phyloP scores from a whole-genome alignment of 257 asterid genomes.

The Leptodermis oblonga region DNA sequence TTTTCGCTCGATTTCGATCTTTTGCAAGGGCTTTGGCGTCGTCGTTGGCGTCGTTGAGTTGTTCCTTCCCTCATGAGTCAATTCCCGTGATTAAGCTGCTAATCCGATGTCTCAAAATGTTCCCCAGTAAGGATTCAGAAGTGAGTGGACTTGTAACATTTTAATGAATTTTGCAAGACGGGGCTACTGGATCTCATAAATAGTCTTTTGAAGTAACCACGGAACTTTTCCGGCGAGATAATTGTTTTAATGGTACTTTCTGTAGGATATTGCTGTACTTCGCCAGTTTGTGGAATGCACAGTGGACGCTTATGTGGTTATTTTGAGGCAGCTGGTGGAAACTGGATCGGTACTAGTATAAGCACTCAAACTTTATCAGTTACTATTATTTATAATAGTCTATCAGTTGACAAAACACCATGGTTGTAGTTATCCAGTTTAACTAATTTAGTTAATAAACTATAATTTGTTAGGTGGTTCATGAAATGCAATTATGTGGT shows the following conservation, averaged over 20 bases:
- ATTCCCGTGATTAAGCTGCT: slow-evolving; percentile 61
- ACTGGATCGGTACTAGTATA: slow-evolving; percentile 49
- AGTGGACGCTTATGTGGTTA: slow-evolving; percentile 70
- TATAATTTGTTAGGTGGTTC: slow-evolving; percentile 41
- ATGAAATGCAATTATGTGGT: slow-evolving; percentile 72
- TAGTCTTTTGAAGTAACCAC: neutral
- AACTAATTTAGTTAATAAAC: slow-evolving; percentile 24
- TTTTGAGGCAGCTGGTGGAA: slow-evolving; percentile 62
- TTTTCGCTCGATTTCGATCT: slow-evolving; percentile 33
- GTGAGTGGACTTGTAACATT: slow-evolving; percentile 45
- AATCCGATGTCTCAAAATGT: slow-evolving; percentile 50
- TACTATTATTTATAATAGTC: slow-evolving; percentile 2
- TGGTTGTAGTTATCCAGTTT: slow-evolving; percentile 12
- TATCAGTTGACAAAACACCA: slow-evolving; percentile 16
- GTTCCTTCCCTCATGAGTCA: slow-evolving; percentile 68
- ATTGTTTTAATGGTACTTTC: slow-evolving; percentile 1
- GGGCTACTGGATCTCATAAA: slow-evolving; percentile 22
- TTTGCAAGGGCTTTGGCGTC: slow-evolving; percentile 55
- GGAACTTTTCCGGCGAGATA: neutral
- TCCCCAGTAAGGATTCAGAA: slow-evolving; percentile 58
- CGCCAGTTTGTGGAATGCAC: slow-evolving; percentile 48
- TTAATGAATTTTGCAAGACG: slow-evolving; percentile 13
- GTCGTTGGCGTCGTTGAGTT: slow-evolving; percentile 62
- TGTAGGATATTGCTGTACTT: slow-evolving; percentile 58
- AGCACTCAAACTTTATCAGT: neutral